These are phyloP conservation scores for Pseudoperonospora humuli DNA, from an alignment of 352 stramenopile species.

Conservation along the genomic window DNA sequence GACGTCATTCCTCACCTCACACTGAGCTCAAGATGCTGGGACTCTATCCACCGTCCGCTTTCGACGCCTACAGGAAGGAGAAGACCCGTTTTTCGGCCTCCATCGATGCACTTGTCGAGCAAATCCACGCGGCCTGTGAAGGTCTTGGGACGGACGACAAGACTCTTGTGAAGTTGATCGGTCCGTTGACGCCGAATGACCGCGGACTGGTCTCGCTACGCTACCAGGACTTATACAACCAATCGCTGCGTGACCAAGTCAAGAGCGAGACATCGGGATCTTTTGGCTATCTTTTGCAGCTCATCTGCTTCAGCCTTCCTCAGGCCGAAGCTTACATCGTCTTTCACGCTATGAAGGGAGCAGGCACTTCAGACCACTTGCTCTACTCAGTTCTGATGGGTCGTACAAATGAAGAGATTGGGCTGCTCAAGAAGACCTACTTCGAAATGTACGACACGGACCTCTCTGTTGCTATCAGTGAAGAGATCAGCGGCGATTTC, in stretches of 20 bases:
- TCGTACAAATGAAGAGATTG: constrained; percentile 43
- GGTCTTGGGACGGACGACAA: constrained; percentile 65
- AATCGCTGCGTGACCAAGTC: constrained; percentile 41
- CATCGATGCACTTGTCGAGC: constrained; percentile 40
- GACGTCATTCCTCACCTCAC: constrained; percentile 8
- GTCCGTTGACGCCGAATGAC: constrained; percentile 34
- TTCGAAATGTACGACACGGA: constrained; percentile 50
- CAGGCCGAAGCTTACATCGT: constrained; percentile 57
- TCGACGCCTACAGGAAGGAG: constrained; percentile 62
- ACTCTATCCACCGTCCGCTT: constrained; percentile 50
- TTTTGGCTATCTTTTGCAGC: constrained; percentile 51
- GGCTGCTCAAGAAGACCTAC: constrained; percentile 43
- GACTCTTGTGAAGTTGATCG: constrained; percentile 44
- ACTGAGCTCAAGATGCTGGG: constrained; percentile 36
- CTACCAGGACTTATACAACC: constrained; percentile 52
- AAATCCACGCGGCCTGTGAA: constrained; percentile 57
- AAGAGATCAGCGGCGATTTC: constrained; percentile 42
- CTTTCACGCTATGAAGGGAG: constrained; percentile 50
- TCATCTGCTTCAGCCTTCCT: constrained; percentile 44
- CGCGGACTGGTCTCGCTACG: constrained; percentile 39
- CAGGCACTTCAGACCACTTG: constrained; percentile 48
- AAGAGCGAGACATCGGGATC: constrained; percentile 59
- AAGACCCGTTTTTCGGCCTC: constrained; percentile 35
- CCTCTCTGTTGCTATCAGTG: constrained; percentile 35
- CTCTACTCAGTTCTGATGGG: constrained; percentile 55